Percentiles rank a stretch among this genome's conserved stretches.
These are phyloP conservation scores for Datisca glomerata DNA, from an alignment of 306 rosid genomes.

Conservation along the genomic window DNA sequence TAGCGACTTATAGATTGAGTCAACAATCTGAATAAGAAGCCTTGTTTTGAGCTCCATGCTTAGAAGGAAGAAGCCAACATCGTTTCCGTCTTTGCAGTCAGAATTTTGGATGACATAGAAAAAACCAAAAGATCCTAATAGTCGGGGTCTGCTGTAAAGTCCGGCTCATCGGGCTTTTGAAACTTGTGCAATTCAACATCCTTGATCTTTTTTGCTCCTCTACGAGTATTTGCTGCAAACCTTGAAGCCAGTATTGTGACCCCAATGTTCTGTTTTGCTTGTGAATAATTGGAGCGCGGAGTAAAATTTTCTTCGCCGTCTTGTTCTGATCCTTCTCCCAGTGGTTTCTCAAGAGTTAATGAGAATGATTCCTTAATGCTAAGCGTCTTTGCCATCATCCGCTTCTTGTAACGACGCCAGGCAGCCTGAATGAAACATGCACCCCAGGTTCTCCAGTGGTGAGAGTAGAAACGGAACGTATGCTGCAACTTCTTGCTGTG, in stretches of 20 bases:
- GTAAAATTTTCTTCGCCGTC: constrained; percentile 7
- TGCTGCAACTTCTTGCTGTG: constrained; percentile 93
- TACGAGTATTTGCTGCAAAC: constrained; percentile 66
- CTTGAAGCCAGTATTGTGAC: constrained; percentile 70
- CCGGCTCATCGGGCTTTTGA: constrained; percentile 92
- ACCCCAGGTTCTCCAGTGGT: constrained; percentile 98
- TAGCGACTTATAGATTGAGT: no score
- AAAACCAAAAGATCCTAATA: no score
- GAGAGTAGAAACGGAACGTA: constrained; percentile 82
- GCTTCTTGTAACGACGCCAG: constrained; percentile 68
- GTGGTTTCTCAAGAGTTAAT: constrained; percentile 19
- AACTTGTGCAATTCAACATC: constrained; percentile 46
- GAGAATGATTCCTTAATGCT: constrained; percentile 40
- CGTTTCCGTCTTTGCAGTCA: no score
- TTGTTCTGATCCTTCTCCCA: constrained; percentile 15
- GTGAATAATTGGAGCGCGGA: constrained; percentile 24
- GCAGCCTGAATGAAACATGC: constrained; percentile 84
- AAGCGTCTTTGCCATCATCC: constrained; percentile 39
- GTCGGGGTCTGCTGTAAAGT: constrained; percentile 61
- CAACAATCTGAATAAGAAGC: no score
- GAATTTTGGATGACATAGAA: no score
- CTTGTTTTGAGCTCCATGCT: no score
- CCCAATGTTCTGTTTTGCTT: constrained; percentile 49
- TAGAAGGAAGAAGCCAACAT: no score
- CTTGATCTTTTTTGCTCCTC: constrained; percentile 62